Evolutionary conservation across 1,139 yeast species (phyloP).

Genomic region (Geotrichum europaeum): DNA sequence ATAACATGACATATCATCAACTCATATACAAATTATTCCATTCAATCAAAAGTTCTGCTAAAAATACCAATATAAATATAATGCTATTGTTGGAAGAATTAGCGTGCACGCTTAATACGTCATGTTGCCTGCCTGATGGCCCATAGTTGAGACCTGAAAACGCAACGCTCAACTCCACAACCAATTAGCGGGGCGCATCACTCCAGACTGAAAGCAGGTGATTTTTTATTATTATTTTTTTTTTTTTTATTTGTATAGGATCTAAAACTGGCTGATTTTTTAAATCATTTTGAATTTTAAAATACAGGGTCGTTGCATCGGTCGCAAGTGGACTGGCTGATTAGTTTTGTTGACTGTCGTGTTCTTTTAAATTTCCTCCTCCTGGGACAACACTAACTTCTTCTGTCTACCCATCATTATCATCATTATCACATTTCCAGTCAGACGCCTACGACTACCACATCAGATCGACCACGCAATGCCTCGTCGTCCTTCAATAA

Average conservation of each 20-base stretch:
- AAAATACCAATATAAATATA: no score
- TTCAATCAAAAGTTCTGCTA: no score
- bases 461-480: constrained; percentile 8
- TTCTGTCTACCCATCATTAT: background rate
- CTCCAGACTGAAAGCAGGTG: background rate
- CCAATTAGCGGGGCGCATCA: background rate
- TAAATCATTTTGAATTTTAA: background rate
- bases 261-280: no score
- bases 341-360: background rate
- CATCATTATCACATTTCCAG: background rate
- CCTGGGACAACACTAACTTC: background rate
- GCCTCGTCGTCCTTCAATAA: constrained; percentile 26
- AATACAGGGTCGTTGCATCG: background rate
- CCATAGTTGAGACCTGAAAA: background rate
- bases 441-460: background rate
- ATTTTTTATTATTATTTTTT: background rate
- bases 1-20: no score
- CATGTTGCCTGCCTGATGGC: background rate
- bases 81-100: background rate
- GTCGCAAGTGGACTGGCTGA: background rate
- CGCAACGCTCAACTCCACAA: background rate
- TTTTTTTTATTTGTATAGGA: no score
- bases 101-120: background rate
- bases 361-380: background rate
- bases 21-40: no score